phyloP scores from a whole-genome alignment of 495 filamentous ascomycete species.

The Bryoglossum gracile region DNA sequence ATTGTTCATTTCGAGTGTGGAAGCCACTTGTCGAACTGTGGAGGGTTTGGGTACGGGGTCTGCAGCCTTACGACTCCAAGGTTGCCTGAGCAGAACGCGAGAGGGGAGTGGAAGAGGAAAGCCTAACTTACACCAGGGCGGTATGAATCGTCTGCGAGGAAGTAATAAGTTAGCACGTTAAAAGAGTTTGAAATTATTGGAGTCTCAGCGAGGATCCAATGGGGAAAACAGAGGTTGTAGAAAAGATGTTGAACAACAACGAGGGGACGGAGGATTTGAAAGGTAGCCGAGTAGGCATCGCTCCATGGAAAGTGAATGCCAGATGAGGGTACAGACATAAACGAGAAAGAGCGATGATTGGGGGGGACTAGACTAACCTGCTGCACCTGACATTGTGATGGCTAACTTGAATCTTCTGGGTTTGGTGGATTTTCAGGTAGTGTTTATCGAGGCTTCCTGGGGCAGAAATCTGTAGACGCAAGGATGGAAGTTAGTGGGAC shows the following conservation, averaged over 20 bases:
- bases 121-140: slow-evolving; percentile 14
- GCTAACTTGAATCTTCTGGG: slow-evolving; percentile 1
- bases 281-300: not conserved
- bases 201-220: not conserved
- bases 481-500: slow-evolving; percentile 13
- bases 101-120: not conserved
- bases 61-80: slow-evolving; percentile 7
- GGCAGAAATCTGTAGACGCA: slow-evolving; percentile 6
- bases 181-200: not conserved
- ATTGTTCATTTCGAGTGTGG: slow-evolving; percentile 7
- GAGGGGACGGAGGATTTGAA: no score
- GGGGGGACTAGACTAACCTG: slow-evolving; percentile 13
- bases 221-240: not conserved
- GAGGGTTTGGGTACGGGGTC: slow-evolving; percentile 1
- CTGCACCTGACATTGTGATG: slow-evolving; percentile 12
- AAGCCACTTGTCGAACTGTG: slow-evolving; percentile 1
- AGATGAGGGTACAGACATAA: no score
- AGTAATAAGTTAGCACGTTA: slow-evolving; percentile 9
- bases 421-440: slow-evolving; percentile 6
- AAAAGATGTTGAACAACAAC: not conserved
- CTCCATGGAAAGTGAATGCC: slow-evolving; percentile 8
- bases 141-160: slow-evolving; percentile 14
- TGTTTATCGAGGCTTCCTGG: slow-evolving; percentile 11
- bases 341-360: not conserved
- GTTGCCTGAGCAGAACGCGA: not conserved